Conservation (phyloP, 1,284 basidiomycete species). For the Naganishia albida region DNA sequence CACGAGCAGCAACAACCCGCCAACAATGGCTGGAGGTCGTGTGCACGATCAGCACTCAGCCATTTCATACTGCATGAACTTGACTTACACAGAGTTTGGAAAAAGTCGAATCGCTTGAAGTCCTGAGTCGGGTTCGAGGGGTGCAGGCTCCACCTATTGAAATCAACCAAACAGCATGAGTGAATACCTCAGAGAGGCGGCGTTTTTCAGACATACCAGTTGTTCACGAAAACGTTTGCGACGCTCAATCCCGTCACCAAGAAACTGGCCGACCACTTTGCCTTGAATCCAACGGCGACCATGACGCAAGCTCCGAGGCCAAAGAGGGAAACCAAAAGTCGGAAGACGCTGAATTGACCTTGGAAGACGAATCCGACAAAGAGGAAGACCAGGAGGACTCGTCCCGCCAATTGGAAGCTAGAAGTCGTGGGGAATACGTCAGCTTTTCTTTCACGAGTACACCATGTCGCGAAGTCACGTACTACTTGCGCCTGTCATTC, state of each 20-base stretch:
- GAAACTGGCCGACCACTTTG: slow-evolving; percentile 98
- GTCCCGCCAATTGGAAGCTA: slow-evolving; percentile 94
- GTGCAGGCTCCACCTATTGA: slow-evolving; percentile 76
- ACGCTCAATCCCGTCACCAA: slow-evolving; percentile 85
- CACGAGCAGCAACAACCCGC: slow-evolving; percentile 92
- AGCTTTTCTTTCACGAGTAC: neutral
- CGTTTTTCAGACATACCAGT: slow-evolving; percentile 62
- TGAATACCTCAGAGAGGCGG: neutral
- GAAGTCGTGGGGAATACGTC: slow-evolving; percentile 10
- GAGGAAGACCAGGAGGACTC: slow-evolving; percentile 96
- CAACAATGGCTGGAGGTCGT: slow-evolving; percentile 72
- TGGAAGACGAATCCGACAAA: slow-evolving; percentile 98
- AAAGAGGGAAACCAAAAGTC: slow-evolving; percentile 81
- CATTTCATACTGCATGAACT: slow-evolving; percentile 14
- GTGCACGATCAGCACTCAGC: slow-evolving; percentile 1
- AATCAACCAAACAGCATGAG: neutral
- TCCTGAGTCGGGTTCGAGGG: slow-evolving; percentile 90
- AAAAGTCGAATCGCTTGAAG: slow-evolving; percentile 78
- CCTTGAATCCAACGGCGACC: slow-evolving; percentile 99
- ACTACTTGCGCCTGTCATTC: slow-evolving; percentile 98
- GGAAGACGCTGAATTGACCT: slow-evolving; percentile 82
- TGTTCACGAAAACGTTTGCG: slow-evolving; percentile 98
- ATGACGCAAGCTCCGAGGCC: slow-evolving; percentile 91
- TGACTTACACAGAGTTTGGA: slow-evolving; percentile 69
- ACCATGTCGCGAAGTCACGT: slow-evolving; percentile 45